phyloP scores from a whole-genome alignment of 2,329 filamentous ascomycete genomes.

The Penicillium thymicola region DNA sequence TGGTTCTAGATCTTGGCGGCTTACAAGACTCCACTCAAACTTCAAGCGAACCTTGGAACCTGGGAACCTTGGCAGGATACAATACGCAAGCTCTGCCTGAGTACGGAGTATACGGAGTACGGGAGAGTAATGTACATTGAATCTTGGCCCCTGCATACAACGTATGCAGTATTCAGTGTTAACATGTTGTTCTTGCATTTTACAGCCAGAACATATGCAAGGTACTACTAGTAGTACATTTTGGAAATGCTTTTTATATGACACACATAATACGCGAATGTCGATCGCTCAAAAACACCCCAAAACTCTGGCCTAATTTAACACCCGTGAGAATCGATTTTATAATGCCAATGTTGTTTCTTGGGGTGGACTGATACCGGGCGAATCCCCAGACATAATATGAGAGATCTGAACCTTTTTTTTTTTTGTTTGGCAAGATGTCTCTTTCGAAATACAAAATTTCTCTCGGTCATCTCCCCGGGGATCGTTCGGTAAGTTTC shows the following conservation, averaged over 20 bases:
- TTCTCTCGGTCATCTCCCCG: neutral
- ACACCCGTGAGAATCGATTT: neutral
- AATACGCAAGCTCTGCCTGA: neutral
- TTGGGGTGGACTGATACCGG: slow-evolving; percentile 1
- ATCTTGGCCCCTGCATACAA: neutral
- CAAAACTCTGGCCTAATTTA: neutral
- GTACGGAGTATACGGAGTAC: no score
- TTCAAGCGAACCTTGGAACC: slow-evolving; percentile 9
- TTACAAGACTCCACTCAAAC: neutral
- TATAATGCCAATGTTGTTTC: neutral
- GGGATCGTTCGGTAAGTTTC: neutral
- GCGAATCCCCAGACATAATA: no score
- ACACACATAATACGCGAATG: neutral
- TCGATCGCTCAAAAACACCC: neutral
- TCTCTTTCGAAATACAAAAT: neutral
- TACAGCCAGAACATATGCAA: neutral
- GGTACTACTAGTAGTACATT: neutral
- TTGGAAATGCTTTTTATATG: neutral
- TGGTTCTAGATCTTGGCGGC: neutral
- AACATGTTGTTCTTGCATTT: neutral
- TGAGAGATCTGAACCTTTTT: neutral
- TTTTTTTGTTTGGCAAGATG: neutral
- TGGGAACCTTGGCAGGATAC: slow-evolving; percentile 1
- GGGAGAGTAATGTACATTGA: neutral
- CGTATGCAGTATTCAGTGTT: neutral